Conservation (phyloP, 1,139 yeast species). For the Candida tetrigidarum region DNA sequence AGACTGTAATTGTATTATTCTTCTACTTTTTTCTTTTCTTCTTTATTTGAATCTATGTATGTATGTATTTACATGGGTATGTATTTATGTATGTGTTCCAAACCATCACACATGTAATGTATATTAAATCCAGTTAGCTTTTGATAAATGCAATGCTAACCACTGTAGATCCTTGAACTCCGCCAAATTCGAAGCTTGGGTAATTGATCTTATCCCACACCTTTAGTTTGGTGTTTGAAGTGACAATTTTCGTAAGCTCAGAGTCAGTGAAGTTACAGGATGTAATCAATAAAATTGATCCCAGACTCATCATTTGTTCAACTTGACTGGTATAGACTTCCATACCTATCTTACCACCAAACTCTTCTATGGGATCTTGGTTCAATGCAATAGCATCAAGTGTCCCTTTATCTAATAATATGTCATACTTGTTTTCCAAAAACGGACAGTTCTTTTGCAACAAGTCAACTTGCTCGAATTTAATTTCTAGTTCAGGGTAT, state of each 20-base stretch:
- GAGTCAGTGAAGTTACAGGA: constrained; percentile 93
- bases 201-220: constrained; percentile 70
- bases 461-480: constrained; percentile 53
- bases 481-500: constrained; percentile 34
- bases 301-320: constrained; percentile 54
- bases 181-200: constrained; percentile 88
- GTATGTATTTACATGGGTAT: neutral
- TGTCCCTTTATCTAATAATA: constrained; percentile 92
- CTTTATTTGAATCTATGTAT: neutral
- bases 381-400: constrained; percentile 94
- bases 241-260: constrained; percentile 65
- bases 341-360: constrained; percentile 52
- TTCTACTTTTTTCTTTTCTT: neutral
- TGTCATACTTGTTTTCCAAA: constrained; percentile 54
- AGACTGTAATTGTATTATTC: neutral
- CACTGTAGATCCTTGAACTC: constrained; percentile 83
- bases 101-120: neutral
- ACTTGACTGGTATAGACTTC: constrained; percentile 69
- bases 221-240: constrained; percentile 38
- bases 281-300: constrained; percentile 74
- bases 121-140: constrained; percentile 15
- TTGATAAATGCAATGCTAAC: constrained; percentile 81
- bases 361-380: constrained; percentile 49
- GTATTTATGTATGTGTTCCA: too few relatives aligned
- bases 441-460: constrained; percentile 37